Evolutionary conservation across 306 rosid species (phyloP).

Genomic region (Heteromeles arbutifolia): DNA sequence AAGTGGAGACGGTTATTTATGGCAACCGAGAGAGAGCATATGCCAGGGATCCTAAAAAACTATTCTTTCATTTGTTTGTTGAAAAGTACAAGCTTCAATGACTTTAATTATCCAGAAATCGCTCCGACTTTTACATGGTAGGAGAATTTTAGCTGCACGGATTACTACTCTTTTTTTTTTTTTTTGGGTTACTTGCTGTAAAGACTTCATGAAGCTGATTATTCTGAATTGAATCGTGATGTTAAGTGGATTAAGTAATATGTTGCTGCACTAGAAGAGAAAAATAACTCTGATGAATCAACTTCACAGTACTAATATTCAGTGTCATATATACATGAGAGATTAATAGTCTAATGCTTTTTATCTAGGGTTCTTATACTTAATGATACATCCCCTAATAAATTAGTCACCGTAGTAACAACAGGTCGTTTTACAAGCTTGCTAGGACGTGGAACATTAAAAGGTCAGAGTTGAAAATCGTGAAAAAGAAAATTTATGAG

Average conservation of each 20-base stretch:
- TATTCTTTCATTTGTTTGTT: not conserved
- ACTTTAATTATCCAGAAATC: not conserved
- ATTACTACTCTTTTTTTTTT: no score
- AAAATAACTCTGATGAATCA: not conserved
- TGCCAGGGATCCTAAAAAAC: slow-evolving; percentile 5
- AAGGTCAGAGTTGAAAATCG: not conserved
- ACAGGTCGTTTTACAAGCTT: not conserved
- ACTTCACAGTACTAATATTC: not conserved
- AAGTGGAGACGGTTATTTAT: slow-evolving; percentile 2
- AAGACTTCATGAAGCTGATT: not conserved
- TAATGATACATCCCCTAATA: not conserved
- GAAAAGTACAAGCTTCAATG: not conserved
- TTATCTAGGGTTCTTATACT: not conserved
- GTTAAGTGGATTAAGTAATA: no score
- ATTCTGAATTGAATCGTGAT: not conserved
- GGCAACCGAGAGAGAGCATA: not conserved
- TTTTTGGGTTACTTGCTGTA: no score
- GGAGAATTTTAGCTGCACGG: not conserved
- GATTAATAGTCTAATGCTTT: not conserved
- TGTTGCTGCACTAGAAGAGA: not conserved
- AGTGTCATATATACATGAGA: not conserved
- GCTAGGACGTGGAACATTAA: not conserved
- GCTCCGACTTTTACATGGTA: not conserved
- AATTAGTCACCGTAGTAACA: not conserved
- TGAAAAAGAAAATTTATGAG: not conserved